phyloP scores from a whole-genome alignment of 2,329 filamentous ascomycete species.

The Trichoderma gracile region DNA sequence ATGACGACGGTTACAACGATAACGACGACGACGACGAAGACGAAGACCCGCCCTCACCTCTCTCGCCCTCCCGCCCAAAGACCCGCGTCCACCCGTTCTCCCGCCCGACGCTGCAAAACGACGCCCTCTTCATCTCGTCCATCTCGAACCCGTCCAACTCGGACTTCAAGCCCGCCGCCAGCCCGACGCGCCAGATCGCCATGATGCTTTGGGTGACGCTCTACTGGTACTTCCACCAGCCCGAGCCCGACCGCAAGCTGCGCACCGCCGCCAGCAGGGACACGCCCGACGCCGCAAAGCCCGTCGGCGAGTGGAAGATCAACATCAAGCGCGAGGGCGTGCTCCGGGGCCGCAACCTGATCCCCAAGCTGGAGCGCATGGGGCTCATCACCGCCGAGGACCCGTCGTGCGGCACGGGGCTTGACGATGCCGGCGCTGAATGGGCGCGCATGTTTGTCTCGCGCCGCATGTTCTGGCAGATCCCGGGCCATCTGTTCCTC shows the following conservation, averaged over 20 bases:
- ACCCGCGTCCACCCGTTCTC: conserved; percentile 52
- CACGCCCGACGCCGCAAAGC: conserved; percentile 69
- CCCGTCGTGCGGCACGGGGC: conserved; percentile 68
- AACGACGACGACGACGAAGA: conserved; percentile 36
- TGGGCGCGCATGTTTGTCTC: conserved; percentile 84
- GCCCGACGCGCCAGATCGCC: conserved; percentile 84
- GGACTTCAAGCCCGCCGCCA: conserved; percentile 77
- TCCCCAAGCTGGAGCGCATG: conserved; percentile 93
- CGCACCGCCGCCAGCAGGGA: conserved; percentile 61
- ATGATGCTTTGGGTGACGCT: conserved; percentile 96
- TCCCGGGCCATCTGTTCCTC: conserved; percentile 82
- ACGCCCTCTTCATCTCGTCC: conserved; percentile 87
- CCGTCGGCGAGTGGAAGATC: conserved; percentile 83
- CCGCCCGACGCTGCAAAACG: conserved; percentile 72
- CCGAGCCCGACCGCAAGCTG: conserved; percentile 66
- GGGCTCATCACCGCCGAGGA: conserved; percentile 77
- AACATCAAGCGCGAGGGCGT: conserved; percentile 85
- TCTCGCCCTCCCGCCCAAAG: conserved; percentile 25
- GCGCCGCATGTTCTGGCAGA: conserved; percentile 84
- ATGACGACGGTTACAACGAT: conserved; percentile 27
- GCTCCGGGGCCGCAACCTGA: conserved; percentile 75
- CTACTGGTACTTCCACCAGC: conserved; percentile 97
- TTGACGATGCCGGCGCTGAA: conserved; percentile 61
- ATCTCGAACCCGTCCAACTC: conserved; percentile 79
- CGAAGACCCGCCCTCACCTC: conserved; percentile 26